Evolutionary conservation across 1,139 yeast species (phyloP).

Genomic region (Dujonia santamariae): DNA sequence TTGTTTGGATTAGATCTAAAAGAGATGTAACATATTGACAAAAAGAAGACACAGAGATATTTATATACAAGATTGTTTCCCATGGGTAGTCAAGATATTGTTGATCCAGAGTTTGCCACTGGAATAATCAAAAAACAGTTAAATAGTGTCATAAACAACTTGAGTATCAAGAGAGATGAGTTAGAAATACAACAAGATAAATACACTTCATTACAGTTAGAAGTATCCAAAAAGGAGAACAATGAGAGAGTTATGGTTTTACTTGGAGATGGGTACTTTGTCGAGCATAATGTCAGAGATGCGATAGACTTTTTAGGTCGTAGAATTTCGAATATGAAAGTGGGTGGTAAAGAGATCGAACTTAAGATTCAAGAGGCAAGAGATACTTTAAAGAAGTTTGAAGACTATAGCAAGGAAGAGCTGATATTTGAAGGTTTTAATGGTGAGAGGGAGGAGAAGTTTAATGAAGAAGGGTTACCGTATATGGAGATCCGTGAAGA

Average conservation of each 20-base stretch:
- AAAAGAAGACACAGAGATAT: too few species aligned
- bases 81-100: constrained; percentile 4
- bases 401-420: constrained; percentile 13
- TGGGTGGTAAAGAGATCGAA: constrained; percentile 36
- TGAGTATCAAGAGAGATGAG: constrained; percentile 13
- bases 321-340: constrained; percentile 33
- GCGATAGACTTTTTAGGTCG: constrained; percentile 46
- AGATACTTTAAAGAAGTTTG: constrained; percentile 29
- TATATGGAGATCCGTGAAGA: constrained; percentile 82
- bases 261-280: constrained; percentile 62
- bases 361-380: constrained; percentile 45
- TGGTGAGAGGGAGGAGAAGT: constrained; percentile 12
- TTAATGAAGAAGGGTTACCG: constrained; percentile 49
- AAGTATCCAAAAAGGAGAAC: constrained; percentile 6
- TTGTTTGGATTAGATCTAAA: too few species aligned
- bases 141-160: constrained; percentile 13
- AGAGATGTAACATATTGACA: too few species aligned
- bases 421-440: not conserved
- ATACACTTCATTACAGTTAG: constrained; percentile 11
- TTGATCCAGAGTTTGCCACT: constrained; percentile 7
- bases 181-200: constrained; percentile 14
- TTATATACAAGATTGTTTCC: too few species aligned
- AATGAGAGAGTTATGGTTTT: constrained; percentile 35
- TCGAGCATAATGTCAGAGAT: constrained; percentile 39
- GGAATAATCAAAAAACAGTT: constrained; percentile 13